Evolutionary conservation across 169 alveolate genomes (phyloP), one percentile per base, ranked within the genome.

Genomic region (Perkinsus chesapeaki): DNA sequence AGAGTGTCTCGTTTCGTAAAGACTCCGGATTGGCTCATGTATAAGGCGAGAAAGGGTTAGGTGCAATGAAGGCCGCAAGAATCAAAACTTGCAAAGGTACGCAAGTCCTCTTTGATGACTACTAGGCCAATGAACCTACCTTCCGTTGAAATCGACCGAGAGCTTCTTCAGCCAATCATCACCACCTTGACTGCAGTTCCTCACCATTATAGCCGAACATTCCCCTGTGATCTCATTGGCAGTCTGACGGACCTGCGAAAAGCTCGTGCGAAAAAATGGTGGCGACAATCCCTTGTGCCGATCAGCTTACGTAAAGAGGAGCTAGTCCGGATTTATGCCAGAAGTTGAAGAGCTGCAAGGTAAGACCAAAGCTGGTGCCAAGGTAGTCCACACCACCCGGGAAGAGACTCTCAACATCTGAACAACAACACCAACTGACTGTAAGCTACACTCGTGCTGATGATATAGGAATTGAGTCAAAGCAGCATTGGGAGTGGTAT

Each of bases 161-260:
- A 60, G 82, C 82, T 60, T 60, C 82, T 34, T 60, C 82, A 60
- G 31, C 82, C 82, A 60, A 23, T 23, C 82, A 23, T 60, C 82
- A 12, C 82, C 82, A 1, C 82, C 82, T 23, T 60, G 36, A 16
- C 82, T 96, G 36, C 94, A 34, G 38, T 94, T 94, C 39, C 96
- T 96, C 39, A 98, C 73, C 98, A 98, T 96, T 39, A 98, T 96
- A 92, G 98, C 96, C 48, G 99, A 97, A 94, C 97, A 98, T 92
- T 99, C 99, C 38, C 99, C 99, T 19, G 99, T 99, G 60, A 98
- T 96, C 92, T 98, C 99, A 95, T 98, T 98, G 47, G 98, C 97
- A 39, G 97, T 98, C 96, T 98, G 98, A 73, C 99, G 82, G 3
- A 60, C 82, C 82, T 60, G 31, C 27, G 36, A 16, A 27, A 60